phyloP scores from a whole-genome alignment of 306 rosid species.

The Glycyrrhiza uralensis region DNA sequence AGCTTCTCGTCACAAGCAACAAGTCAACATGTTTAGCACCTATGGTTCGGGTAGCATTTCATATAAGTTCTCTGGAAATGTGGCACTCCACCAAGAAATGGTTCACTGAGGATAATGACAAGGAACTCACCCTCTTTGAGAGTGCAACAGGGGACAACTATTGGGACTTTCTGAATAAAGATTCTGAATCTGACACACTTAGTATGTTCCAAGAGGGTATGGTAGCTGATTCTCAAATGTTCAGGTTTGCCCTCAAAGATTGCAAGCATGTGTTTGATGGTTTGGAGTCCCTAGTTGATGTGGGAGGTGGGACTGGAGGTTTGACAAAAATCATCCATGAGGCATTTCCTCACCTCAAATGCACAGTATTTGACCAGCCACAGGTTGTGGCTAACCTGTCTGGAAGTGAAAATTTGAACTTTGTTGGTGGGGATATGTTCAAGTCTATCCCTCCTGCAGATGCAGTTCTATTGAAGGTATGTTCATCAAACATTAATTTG shows the following conservation, averaged over 20 bases:
- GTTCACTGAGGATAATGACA: constrained; percentile 22
- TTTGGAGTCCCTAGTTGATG: constrained; percentile 27
- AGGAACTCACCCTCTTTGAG: constrained; percentile 15
- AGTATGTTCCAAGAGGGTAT: constrained; percentile 30
- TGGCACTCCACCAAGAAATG: constrained; percentile 30
- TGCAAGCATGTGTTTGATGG: constrained; percentile 42
- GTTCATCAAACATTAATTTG: neutral
- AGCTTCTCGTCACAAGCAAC: constrained; percentile 35
- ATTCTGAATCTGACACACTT: neutral
- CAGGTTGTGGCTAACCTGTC: constrained; percentile 34
- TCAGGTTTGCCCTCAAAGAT: constrained; percentile 35
- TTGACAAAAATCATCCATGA: constrained; percentile 20
- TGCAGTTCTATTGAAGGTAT: constrained; percentile 42
- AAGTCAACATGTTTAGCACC: constrained; percentile 6
- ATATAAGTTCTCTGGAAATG: neutral
- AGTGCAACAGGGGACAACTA: constrained; percentile 28
- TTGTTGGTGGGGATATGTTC: constrained; percentile 49
- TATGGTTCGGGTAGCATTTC: neutral
- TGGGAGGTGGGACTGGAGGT: constrained; percentile 42
- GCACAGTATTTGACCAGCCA: constrained; percentile 42
- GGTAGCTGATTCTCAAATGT: constrained; percentile 39
- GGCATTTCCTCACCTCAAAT: constrained; percentile 44
- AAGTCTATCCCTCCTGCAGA: constrained; percentile 38
- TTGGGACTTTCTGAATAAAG: constrained; percentile 24
- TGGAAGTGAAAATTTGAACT: constrained; percentile 32